Evolutionary conservation across 371 early-diverging fungal species (phyloP).

Genomic region (Coemansia sp.): DNA sequence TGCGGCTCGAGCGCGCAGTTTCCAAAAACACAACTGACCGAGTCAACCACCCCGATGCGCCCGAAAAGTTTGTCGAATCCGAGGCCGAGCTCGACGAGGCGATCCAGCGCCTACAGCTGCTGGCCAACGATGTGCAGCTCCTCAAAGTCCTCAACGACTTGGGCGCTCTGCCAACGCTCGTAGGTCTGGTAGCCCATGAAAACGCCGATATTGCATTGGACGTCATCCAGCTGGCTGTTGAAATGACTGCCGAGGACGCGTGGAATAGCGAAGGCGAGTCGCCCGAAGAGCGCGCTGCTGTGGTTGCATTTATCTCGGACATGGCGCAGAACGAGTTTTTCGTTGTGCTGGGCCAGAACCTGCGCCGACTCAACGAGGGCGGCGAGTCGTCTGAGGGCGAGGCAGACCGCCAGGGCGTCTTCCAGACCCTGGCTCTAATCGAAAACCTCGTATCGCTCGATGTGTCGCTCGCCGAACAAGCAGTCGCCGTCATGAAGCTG

Average conservation of each 20-base stretch:
- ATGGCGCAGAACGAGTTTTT: constrained; percentile 74
- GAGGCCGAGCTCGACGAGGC: constrained; percentile 92
- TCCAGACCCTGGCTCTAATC: constrained; percentile 78
- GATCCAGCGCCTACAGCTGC: constrained; percentile 68
- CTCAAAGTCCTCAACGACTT: constrained; percentile 72
- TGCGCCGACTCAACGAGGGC: constrained; percentile 78
- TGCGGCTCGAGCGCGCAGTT: constrained; percentile 81
- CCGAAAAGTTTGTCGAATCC: constrained; percentile 80
- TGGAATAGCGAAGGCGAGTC: constrained; percentile 61
- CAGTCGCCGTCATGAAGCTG: constrained; percentile 64
- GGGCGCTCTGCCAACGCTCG: constrained; percentile 63
- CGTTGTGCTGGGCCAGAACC: constrained; percentile 74
- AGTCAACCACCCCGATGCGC: constrained; percentile 63
- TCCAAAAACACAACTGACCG: constrained; percentile 85
- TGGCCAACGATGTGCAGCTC: constrained; percentile 77
- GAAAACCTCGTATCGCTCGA: constrained; percentile 83
- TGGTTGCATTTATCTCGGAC: constrained; percentile 67
- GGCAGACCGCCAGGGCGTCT: constrained; percentile 83
- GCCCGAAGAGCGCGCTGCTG: constrained; percentile 63
- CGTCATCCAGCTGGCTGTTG: constrained; percentile 80
- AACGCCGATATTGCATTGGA: constrained; percentile 91
- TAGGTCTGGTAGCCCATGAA: constrained; percentile 82
- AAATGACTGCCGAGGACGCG: constrained; percentile 89
- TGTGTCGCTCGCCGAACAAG: constrained; percentile 61
- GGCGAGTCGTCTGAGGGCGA: constrained; percentile 45